Conservation (phyloP, 495 filamentous ascomycete genomes). For the Podospora pseudocomata region DNA sequence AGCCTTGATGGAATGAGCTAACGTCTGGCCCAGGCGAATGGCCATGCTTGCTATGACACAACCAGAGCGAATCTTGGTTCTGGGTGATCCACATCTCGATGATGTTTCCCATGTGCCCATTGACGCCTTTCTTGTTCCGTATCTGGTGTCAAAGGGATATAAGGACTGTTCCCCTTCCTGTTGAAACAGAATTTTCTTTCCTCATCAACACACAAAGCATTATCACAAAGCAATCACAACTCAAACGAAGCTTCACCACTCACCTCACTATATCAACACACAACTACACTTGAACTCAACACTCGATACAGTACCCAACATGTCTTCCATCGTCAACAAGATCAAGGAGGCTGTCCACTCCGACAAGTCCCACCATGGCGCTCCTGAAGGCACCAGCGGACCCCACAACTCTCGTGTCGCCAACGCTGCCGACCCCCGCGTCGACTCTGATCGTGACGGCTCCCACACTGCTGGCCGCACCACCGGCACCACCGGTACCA, state of each 20-base stretch:
- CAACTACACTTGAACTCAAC: conserved; percentile 4
- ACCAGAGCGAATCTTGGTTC: not conserved
- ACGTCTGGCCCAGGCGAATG: not conserved
- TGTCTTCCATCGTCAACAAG: conserved; percentile 69
- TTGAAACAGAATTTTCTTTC: not conserved
- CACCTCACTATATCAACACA: conserved; percentile 7
- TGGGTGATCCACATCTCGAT: not conserved
- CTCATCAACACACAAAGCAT: conserved; percentile 15
- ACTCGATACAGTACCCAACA: conserved; percentile 39
- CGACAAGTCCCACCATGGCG: conserved; percentile 33
- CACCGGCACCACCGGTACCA: conserved; percentile 14
- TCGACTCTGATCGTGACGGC: conserved; percentile 44
- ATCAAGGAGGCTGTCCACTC: conserved; percentile 64
- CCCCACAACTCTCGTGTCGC: conserved; percentile 32
- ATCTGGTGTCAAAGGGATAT: conserved; percentile 9
- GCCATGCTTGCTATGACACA: not conserved
- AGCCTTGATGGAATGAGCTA: not conserved
- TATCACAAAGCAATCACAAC: not conserved
- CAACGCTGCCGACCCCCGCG: conserved; percentile 50
- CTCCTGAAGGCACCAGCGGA: conserved; percentile 43
- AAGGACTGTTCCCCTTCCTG: conserved; percentile 2
- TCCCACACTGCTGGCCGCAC: conserved; percentile 31
- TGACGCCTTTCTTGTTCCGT: not conserved
- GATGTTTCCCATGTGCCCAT: not conserved
- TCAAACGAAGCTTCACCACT: conserved; percentile 6